These are phyloP conservation scores for Gossypium davidsonii DNA, from an alignment of 441 rosid genomes.

Conservation along the genomic window DNA sequence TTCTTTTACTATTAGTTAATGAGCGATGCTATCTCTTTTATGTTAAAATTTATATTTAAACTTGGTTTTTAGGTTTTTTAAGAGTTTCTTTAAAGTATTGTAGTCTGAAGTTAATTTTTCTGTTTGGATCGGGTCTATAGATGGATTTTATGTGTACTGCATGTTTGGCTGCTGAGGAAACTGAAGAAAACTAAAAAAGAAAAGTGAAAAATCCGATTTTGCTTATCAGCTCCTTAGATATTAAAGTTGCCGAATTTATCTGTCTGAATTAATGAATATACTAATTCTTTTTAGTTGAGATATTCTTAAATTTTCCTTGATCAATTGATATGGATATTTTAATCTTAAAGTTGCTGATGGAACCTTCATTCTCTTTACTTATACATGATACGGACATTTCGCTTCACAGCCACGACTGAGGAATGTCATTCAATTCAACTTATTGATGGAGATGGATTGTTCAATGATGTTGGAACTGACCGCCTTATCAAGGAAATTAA, in stretches of 20 bases:
- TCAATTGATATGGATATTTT: background rate
- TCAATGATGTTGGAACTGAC: conserved; percentile 65
- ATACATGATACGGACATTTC: conserved; percentile 5
- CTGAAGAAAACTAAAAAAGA: background rate
- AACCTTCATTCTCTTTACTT: background rate
- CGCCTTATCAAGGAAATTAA: conserved; percentile 67
- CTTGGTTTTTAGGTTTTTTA: background rate
- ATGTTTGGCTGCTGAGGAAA: conserved; percentile 19
- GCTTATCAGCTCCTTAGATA: background rate
- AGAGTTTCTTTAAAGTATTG: background rate
- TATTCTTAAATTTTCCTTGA: background rate
- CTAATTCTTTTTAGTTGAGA: background rate
- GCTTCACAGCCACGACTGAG: conserved; percentile 32
- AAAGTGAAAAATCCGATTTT: background rate
- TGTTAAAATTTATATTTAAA: background rate
- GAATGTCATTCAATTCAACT: conserved; percentile 76
- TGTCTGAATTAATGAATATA: background rate
- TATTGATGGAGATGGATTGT: conserved; percentile 84
- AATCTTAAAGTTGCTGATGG: background rate
- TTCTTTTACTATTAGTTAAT: background rate
- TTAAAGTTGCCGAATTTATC: background rate
- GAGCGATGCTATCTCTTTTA: background rate
- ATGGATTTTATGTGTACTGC: conserved; percentile 5
- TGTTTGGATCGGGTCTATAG: conserved; percentile 13
- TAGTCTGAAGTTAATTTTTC: conserved; percentile 1